Evolutionary conservation across 2,329 filamentous ascomycete species (phyloP).

Genomic region (Aspergillus ochraceus): DNA sequence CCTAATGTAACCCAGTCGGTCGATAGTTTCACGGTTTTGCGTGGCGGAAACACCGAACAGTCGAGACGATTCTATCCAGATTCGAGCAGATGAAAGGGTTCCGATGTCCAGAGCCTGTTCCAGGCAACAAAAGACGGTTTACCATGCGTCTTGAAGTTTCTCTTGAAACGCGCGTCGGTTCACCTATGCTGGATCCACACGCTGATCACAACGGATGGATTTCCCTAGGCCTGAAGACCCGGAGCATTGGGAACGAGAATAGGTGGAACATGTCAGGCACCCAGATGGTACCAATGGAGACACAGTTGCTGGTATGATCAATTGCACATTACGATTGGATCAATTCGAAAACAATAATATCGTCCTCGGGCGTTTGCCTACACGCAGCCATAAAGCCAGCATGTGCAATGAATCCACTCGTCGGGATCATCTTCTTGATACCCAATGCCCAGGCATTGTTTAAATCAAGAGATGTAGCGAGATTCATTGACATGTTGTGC

Average conservation of each 20-base stretch:
- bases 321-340: conserved; percentile 17
- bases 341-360: conserved; percentile 37
- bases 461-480: conserved; percentile 51
- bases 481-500: conserved; percentile 50
- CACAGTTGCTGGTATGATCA: conserved; percentile 7
- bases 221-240: conserved; percentile 42
- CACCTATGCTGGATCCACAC: conserved; percentile 60
- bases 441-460: conserved; percentile 26
- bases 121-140: conserved; percentile 44
- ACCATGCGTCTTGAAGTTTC: conserved; percentile 48
- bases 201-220: conserved; percentile 64
- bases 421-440: conserved; percentile 50
- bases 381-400: conserved; percentile 44
- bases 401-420: conserved; percentile 52
- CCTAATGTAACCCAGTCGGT: conserved; percentile 74
- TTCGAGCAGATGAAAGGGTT: conserved; percentile 35
- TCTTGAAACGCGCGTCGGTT: conserved; percentile 45
- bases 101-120: conserved; percentile 47
- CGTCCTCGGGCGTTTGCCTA: conserved; percentile 33
- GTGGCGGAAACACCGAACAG: conserved; percentile 71
- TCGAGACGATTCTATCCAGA: conserved; percentile 36
- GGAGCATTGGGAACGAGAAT: conserved; percentile 46
- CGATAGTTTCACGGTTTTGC: conserved; percentile 69
- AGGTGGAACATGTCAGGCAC: conserved; percentile 53
- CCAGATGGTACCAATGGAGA: conserved; percentile 33